Evolutionary conservation across 1,139 yeast genomes (phyloP).

Genomic region (Zygoascus meyerae): DNA sequence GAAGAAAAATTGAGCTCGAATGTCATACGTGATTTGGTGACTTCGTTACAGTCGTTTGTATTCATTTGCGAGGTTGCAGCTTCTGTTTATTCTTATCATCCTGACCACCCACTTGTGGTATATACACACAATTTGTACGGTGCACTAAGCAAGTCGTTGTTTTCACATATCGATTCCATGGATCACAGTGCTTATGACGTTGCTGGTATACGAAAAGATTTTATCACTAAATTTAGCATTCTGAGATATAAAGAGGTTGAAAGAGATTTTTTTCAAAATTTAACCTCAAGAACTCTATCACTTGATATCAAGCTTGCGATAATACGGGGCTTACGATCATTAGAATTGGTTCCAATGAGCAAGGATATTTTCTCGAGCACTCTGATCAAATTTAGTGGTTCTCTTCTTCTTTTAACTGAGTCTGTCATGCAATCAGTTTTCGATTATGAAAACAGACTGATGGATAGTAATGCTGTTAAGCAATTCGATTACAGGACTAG

Average conservation of each 20-base stretch:
- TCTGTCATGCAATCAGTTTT: slow-evolving; percentile 14
- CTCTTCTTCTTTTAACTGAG: slow-evolving; percentile 15
- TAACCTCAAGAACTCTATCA: slow-evolving; percentile 9
- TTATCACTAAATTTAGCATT: slow-evolving; percentile 19
- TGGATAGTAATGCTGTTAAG: neutral
- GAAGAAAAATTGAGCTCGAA: slow-evolving; percentile 1
- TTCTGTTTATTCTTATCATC: slow-evolving; percentile 42
- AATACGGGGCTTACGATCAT: slow-evolving; percentile 19
- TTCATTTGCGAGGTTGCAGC: slow-evolving; percentile 36
- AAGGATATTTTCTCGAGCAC: slow-evolving; percentile 12
- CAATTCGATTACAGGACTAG: neutral
- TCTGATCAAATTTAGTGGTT: slow-evolving; percentile 12
- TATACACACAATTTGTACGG: slow-evolving; percentile 42
- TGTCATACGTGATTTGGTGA: slow-evolving; percentile 39
- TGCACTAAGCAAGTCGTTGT: slow-evolving; percentile 24
- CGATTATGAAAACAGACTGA: slow-evolving; percentile 15
- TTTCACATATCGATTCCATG: slow-evolving; percentile 23
- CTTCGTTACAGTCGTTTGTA: slow-evolving; percentile 26
- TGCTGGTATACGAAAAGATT: slow-evolving; percentile 23
- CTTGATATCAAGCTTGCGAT: slow-evolving; percentile 18
- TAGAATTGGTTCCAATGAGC: slow-evolving; percentile 19
- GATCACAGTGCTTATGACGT: slow-evolving; percentile 18
- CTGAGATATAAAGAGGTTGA: slow-evolving; percentile 15
- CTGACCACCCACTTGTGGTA: slow-evolving; percentile 41
- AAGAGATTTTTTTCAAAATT: slow-evolving; percentile 15